Conservation (phyloP, 2,329 filamentous ascomycete species). For the Penicillium olsonii region DNA sequence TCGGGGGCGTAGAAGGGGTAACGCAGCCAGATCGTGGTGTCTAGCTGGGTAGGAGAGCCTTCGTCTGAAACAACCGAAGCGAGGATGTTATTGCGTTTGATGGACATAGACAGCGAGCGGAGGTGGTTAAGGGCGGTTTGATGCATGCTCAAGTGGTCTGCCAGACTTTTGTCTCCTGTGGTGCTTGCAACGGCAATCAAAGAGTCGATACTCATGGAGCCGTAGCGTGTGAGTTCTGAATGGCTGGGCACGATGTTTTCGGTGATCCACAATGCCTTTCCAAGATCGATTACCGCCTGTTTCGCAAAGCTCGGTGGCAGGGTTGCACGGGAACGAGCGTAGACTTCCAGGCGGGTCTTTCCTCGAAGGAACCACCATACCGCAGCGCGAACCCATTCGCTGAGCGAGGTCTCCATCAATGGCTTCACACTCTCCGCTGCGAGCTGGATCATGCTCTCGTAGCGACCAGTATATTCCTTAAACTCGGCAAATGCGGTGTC, state of each 20-base stretch:
- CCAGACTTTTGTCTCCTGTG: constrained; percentile 48
- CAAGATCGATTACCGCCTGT: constrained; percentile 82
- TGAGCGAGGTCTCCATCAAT: constrained; percentile 61
- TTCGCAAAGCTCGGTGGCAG: constrained; percentile 50
- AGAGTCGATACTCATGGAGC: constrained; percentile 41
- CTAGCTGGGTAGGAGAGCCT: constrained; percentile 71
- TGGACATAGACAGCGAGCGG: constrained; percentile 74
- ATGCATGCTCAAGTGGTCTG: constrained; percentile 52
- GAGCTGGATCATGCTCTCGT: constrained; percentile 73
- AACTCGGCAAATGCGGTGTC: constrained; percentile 73
- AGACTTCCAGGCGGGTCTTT: constrained; percentile 70
- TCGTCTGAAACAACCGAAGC: constrained; percentile 63
- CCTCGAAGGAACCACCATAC: constrained; percentile 91
- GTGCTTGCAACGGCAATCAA: constrained; percentile 44
- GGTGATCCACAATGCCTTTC: constrained; percentile 82
- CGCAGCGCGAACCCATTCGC: constrained; percentile 70
- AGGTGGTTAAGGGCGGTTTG: constrained; percentile 64
- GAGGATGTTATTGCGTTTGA: constrained; percentile 80
- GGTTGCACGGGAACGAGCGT: constrained; percentile 64
- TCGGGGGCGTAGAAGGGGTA: constrained; percentile 75
- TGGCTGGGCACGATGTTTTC: constrained; percentile 43
- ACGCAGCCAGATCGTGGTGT: constrained; percentile 78
- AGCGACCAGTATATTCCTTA: constrained; percentile 67
- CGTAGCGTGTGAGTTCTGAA: constrained; percentile 42
- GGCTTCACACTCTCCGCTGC: constrained; percentile 74